Evolutionary conservation across 495 filamentous ascomycete species (phyloP), one percentile per base, ranked within the genome.

Genomic region (Parmelia sp.): DNA sequence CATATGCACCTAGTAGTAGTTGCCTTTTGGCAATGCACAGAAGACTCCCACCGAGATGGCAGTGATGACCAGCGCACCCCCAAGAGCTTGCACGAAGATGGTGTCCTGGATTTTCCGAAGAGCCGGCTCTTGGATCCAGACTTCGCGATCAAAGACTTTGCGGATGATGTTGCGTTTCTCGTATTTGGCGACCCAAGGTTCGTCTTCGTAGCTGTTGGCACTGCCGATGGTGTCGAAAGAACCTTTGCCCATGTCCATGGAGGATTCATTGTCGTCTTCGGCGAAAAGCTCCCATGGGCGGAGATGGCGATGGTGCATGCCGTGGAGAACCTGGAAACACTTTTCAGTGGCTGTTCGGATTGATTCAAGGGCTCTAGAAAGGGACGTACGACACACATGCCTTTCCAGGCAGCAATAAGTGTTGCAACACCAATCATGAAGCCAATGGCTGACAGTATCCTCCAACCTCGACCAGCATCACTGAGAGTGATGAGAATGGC

Each of bases 221-320:
- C 78, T 77, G 36, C 75, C 77, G 45, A 87, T 72, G 58, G 73
- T 83, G 45, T 88, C 84, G 58, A 83, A 78, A 4, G 78, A 82
- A 3, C 71, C 66, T 55, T 72, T 74, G 62, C 76, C 76, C 64
- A 79, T 69, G 25, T 74, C 70, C n/a, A 64, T 45, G 23, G 63
- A 65, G 21, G 65, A 64, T 53, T 61, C 45, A 47, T 68, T 68
- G 56, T 71, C 75, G 49, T 65, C 58, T 25, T 75, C 71, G 14
- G 74, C 69, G 73, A 90, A 90, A 11, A 91, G 76, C 75, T 91
- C 89, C 89, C 89, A 91, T 6, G 89, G 89, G 21, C 87, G 83
- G 23, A 91, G 77, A 71, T 91, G 87, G 14, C 85, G 84, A 67
- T 87, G 86, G 69, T 91, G 89, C 73, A 88, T 71, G 36, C 89